Conservation (phyloP, 2,329 filamentous ascomycete species). For the Trichophyton equinum region DNA sequence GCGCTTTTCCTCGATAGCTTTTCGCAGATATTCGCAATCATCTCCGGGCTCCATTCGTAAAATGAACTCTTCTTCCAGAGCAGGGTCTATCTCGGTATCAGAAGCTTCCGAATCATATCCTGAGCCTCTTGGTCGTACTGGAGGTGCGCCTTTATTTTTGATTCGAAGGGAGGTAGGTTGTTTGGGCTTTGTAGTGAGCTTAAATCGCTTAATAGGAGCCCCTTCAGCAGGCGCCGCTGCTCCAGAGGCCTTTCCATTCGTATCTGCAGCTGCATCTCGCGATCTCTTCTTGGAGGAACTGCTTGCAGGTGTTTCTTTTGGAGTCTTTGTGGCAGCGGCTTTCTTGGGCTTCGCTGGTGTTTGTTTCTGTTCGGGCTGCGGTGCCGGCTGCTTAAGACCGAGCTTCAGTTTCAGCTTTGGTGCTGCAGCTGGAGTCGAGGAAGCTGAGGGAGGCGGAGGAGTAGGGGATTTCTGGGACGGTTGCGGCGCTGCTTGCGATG, state of each 20-base stretch:
- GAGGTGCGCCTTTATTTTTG: constrained; percentile 55
- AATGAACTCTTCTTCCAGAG: constrained; percentile 80
- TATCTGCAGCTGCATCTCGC: constrained; percentile 3
- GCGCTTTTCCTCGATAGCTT: constrained; percentile 61
- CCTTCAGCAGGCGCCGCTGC: not conserved
- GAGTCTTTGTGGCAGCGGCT: constrained; percentile 14
- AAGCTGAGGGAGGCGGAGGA: constrained; percentile 14
- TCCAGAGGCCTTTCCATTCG: constrained; percentile 3
- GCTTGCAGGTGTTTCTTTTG: constrained; percentile 6
- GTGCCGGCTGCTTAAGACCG: constrained; percentile 19
- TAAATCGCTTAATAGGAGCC: constrained; percentile 25
- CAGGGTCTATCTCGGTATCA: constrained; percentile 74
- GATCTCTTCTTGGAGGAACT: constrained; percentile 14
- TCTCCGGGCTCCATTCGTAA: constrained; percentile 77
- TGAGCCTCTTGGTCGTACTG: constrained; percentile 61
- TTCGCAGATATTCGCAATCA: constrained; percentile 70
- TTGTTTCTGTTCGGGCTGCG: constrained; percentile 10
- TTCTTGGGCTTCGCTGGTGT: constrained; percentile 13
- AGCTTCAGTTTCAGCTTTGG: constrained; percentile 33
- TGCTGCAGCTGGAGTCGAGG: constrained; percentile 18
- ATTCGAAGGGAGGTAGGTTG: constrained; percentile 42
- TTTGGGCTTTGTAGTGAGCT: constrained; percentile 26
- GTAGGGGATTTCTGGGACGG: constrained; percentile 12
- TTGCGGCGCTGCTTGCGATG: constrained; percentile 15
- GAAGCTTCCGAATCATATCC: constrained; percentile 95